Evolutionary conservation across 768 basidiomycete species (phyloP).

Genomic region (Suillus subluteus): DNA sequence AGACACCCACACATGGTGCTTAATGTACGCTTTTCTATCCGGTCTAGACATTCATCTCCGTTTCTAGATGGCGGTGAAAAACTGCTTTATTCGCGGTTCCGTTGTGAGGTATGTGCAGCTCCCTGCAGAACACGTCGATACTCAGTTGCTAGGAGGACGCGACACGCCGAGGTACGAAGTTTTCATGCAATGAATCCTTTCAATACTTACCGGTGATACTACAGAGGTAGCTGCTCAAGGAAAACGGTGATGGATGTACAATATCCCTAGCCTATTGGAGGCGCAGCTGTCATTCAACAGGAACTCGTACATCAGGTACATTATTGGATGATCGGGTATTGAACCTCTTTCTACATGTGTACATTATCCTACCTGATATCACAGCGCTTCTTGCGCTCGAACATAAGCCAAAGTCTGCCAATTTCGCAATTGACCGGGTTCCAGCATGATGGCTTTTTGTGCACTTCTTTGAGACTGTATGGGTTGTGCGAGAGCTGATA

Average conservation of each 20-base stretch:
- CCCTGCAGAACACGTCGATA: constrained; percentile 91
- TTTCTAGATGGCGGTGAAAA: constrained; percentile 93
- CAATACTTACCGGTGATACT: constrained; percentile 12
- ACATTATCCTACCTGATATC: constrained; percentile 15
- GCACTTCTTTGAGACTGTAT: constrained; percentile 46
- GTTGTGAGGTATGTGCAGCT: constrained; percentile 98
- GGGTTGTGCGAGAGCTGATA: constrained; percentile 51
- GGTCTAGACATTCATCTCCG: constrained; percentile 5
- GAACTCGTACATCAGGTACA: neutral
- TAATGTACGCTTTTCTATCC: neutral
- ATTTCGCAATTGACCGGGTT: constrained; percentile 45
- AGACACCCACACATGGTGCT: constrained; percentile 96
- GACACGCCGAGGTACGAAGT: constrained; percentile 79
- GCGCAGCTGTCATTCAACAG: neutral
- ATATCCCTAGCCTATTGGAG: too few relatives aligned
- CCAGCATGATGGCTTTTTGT: constrained; percentile 66
- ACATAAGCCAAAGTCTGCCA: constrained; percentile 70
- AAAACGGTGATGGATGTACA: constrained; percentile 35
- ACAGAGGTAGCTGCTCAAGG: constrained; percentile 46
- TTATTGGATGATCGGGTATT: neutral
- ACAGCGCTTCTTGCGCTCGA: constrained; percentile 32
- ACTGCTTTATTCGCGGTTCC: constrained; percentile 98
- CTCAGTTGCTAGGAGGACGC: constrained; percentile 95
- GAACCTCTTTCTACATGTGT: neutral
- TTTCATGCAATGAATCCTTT: constrained; percentile 1